Percentiles rank a stretch among this genome's conserved stretches.
phyloP scores from a whole-genome alignment of 2,329 filamentous ascomycete genomes.

The Ophiostoma tasmaniense region DNA sequence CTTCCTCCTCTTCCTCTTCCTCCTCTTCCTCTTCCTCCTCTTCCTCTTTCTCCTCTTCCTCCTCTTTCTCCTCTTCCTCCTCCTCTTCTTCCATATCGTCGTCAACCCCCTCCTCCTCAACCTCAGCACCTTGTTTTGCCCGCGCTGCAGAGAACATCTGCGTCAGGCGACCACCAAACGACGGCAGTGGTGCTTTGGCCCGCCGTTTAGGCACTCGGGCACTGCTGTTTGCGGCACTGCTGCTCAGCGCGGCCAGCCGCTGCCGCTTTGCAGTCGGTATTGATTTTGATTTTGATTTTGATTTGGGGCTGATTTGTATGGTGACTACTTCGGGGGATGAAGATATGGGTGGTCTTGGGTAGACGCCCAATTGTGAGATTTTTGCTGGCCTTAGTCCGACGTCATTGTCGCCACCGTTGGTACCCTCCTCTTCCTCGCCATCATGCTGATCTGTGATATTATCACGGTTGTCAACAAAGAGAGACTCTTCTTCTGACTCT shows the following conservation, averaged over 20 bases:
- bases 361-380: neutral
- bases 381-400: neutral
- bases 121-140: neutral
- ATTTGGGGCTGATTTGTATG: neutral
- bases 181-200: constrained; percentile 18
- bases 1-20: constrained; percentile 18
- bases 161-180: constrained; percentile 21
- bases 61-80: neutral
- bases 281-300: neutral
- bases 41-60: neutral
- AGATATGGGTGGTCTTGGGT: neutral
- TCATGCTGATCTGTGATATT: neutral
- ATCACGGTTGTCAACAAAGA: neutral
- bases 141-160: constrained; percentile 23
- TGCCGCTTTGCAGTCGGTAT: neutral
- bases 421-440: neutral
- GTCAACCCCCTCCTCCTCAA: constrained; percentile 2
- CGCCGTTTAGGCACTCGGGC: neutral
- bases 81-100: too few species aligned
- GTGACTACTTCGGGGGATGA: neutral
- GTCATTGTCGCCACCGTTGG: neutral
- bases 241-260: neutral
- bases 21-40: constrained; percentile 13
- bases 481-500: neutral
- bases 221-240: constrained; percentile 12